These are phyloP conservation scores for Camellia oleifera DNA, from an alignment of 179 eudicot species.

Conservation along the genomic window DNA sequence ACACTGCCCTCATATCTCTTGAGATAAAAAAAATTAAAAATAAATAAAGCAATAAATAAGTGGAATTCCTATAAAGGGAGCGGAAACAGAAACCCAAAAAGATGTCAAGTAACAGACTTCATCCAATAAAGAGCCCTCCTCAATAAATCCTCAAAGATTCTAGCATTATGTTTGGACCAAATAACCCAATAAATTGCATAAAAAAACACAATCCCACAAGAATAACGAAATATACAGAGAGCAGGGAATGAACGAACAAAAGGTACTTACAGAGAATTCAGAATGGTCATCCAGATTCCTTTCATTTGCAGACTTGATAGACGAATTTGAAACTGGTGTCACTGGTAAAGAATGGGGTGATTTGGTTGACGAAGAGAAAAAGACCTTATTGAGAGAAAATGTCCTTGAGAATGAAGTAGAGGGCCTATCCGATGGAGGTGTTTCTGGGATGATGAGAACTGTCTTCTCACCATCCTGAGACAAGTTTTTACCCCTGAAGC, in stretches of 20 bases:
- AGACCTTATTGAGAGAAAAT: slow-evolving; percentile 40
- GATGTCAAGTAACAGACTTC: too few relatives aligned
- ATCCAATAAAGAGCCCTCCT: too few relatives aligned
- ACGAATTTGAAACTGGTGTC: slow-evolving; percentile 37
- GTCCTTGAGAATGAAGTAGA: slow-evolving; percentile 38
- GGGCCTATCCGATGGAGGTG: slow-evolving; percentile 35
- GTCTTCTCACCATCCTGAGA: slow-evolving; percentile 35
- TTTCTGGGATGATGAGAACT: slow-evolving; percentile 37
- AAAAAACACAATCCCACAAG: neutral
- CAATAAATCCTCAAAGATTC: too few relatives aligned
- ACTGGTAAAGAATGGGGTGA: slow-evolving; percentile 41
- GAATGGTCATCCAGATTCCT: slow-evolving; percentile 19
- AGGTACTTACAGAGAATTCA: slow-evolving; percentile 28
- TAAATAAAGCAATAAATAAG: too few relatives aligned
- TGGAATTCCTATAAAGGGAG: too few relatives aligned
- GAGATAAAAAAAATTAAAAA: too few relatives aligned
- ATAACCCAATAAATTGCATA: too few relatives aligned
- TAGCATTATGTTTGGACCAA: too few relatives aligned
- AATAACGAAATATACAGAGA: neutral
- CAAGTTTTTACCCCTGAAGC: slow-evolving; percentile 28
- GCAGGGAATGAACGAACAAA: neutral
- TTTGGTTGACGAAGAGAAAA: slow-evolving; percentile 32
- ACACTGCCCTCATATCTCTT: too few relatives aligned
- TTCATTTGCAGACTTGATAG: slow-evolving; percentile 21
- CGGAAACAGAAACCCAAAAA: too few relatives aligned